Evolutionary conservation across 129 eudicot genomes (phyloP).

Genomic region (Tagetes patula): DNA sequence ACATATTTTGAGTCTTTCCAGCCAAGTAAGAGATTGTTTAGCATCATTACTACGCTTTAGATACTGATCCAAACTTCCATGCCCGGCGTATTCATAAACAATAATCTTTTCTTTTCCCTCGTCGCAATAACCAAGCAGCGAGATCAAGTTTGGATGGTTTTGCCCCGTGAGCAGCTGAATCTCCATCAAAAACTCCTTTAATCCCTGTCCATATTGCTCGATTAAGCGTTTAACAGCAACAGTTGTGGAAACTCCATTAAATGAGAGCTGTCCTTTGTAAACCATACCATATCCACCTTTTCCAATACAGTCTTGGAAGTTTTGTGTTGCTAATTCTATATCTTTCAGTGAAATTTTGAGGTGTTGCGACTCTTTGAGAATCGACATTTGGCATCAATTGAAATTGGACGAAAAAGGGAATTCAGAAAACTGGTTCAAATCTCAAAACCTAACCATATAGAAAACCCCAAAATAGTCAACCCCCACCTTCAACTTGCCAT

Average conservation of each 20-base stretch:
- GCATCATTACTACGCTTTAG: background rate
- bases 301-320: background rate
- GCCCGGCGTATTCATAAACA: background rate
- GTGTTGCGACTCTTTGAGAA: background rate
- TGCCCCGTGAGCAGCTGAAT: background rate
- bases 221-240: background rate
- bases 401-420: too few relatives aligned
- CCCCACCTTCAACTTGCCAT: too few relatives aligned
- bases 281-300: background rate
- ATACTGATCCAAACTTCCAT: background rate
- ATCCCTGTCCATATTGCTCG: background rate
- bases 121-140: background rate
- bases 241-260: background rate
- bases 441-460: too few relatives aligned
- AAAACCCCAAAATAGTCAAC: too few relatives aligned
- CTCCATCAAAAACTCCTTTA: slow-evolving; percentile 1
- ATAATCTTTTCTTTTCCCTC: background rate
- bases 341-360: background rate
- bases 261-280: background rate
- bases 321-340: background rate
- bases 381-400: background rate
- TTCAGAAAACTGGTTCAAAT: too few relatives aligned
- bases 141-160: background rate
- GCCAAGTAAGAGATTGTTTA: background rate
- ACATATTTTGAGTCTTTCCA: background rate